Percentiles rank a stretch among this genome's conserved stretches.
phyloP scores from a whole-genome alignment of 768 basidiomycete species.

The Mycena floridula region DNA sequence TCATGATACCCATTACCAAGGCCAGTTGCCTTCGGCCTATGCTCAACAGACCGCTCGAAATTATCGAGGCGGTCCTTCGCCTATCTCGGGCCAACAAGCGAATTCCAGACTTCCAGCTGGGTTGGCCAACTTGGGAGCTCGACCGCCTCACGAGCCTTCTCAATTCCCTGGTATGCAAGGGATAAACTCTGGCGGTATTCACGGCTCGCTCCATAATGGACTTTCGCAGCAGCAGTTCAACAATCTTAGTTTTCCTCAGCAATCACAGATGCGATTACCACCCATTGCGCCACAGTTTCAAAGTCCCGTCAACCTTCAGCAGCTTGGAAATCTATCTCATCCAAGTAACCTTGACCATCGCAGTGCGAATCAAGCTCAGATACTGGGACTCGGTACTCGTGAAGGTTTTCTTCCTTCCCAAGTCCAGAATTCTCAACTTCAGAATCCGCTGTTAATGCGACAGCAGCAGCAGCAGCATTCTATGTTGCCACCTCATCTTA shows the following conservation, averaged over 20 bases:
- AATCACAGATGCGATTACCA: constrained; percentile 46
- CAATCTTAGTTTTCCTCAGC: constrained; percentile 38
- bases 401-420: constrained; percentile 46
- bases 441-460: constrained; percentile 40
- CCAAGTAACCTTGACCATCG: constrained; percentile 51
- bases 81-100: constrained; percentile 42
- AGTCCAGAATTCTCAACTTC: constrained; percentile 33
- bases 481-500: constrained; percentile 52
- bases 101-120: constrained; percentile 72
- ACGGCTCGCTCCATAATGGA: constrained; percentile 40
- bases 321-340: constrained; percentile 49
- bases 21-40: constrained; percentile 41
- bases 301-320: constrained; percentile 36
- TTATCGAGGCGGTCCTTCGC: constrained; percentile 67
- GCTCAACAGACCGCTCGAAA: constrained; percentile 51
- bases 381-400: constrained; percentile 43
- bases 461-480: constrained; percentile 34
- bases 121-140: constrained; percentile 74
- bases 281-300: constrained; percentile 43
- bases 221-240: constrained; percentile 45
- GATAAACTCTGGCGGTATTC: constrained; percentile 37
- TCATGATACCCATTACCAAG: constrained; percentile 52
- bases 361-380: constrained; percentile 40
- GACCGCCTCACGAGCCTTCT: constrained; percentile 73
- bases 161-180: constrained; percentile 54